Evolutionary conservation across 1,139 yeast genomes (phyloP).

Genomic region (Debaryomyces subglobosus): DNA sequence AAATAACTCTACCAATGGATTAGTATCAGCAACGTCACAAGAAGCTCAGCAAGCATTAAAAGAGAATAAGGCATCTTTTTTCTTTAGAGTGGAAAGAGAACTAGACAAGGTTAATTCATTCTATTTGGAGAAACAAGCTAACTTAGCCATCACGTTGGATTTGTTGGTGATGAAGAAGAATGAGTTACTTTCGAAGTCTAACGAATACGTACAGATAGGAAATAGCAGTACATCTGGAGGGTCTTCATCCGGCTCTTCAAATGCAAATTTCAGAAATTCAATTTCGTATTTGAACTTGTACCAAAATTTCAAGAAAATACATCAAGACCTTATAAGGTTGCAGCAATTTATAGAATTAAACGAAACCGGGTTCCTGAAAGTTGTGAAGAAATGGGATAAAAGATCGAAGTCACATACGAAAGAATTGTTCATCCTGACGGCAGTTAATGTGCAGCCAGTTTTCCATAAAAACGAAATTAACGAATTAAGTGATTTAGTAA

Average conservation of each 20-base stretch:
- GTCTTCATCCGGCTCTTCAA: slow-evolving; percentile 27
- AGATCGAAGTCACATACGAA: slow-evolving; percentile 93
- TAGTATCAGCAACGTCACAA: slow-evolving; percentile 22
- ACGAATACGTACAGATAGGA: slow-evolving; percentile 21
- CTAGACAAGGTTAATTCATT: slow-evolving; percentile 90
- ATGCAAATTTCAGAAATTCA: slow-evolving; percentile 39
- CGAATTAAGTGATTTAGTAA: slow-evolving; percentile 79
- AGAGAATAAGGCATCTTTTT: slow-evolving; percentile 91
- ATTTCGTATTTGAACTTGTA: slow-evolving; percentile 58
- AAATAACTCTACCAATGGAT: slow-evolving; percentile 12
- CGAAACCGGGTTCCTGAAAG: slow-evolving; percentile 94
- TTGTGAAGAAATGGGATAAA: slow-evolving; percentile 96
- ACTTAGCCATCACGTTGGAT: slow-evolving; percentile 75
- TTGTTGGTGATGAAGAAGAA: slow-evolving; percentile 72
- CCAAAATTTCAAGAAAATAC: slow-evolving; percentile 86
- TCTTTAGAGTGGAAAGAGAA: slow-evolving; percentile 90
- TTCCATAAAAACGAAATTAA: slow-evolving; percentile 90
- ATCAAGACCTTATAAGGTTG: slow-evolving; percentile 82
- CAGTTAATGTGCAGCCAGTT: slow-evolving; percentile 95
- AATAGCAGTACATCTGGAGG: slow-evolving; percentile 23
- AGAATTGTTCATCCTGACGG: slow-evolving; percentile 86
- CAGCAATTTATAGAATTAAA: slow-evolving; percentile 93
- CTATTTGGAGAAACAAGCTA: slow-evolving; percentile 88
- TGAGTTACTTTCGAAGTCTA: slow-evolving; percentile 50
- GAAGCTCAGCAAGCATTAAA: slow-evolving; percentile 66